phyloP scores from a whole-genome alignment of 768 basidiomycete species.

The Lyophyllum semitale region DNA sequence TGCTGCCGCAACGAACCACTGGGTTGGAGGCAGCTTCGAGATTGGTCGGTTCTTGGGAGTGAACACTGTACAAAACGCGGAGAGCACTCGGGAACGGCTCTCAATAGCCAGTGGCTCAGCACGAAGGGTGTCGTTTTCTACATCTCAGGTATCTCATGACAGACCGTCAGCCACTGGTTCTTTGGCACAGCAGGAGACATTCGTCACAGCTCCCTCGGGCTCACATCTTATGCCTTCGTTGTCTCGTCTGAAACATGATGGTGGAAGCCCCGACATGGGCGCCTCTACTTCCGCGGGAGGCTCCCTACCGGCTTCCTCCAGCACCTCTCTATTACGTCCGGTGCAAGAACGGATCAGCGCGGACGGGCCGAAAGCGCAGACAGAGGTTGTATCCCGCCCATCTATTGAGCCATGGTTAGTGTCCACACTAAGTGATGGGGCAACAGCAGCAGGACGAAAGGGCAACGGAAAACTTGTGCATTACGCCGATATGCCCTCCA shows the following conservation, averaged over 20 bases:
- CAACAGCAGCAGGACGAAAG: conserved; percentile 21
- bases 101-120: conserved; percentile 9
- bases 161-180: conserved; percentile 5
- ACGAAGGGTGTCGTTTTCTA: conserved; percentile 1
- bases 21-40: conserved; percentile 79
- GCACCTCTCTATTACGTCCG: conserved; percentile 18
- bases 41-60: conserved; percentile 77
- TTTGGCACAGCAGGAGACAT: conserved; percentile 21
- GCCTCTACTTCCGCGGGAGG: background rate
- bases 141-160: conserved; percentile 1
- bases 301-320: conserved; percentile 15
- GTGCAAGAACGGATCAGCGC: background rate
- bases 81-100: conserved; percentile 12
- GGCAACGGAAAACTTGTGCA: conserved; percentile 37
- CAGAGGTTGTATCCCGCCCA: conserved; percentile 19
- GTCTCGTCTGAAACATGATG: conserved; percentile 4
- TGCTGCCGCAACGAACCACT: conserved; percentile 33
- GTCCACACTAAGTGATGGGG: conserved; percentile 10
- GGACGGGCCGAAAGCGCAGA: conserved; percentile 12
- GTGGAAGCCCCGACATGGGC: conserved; percentile 2
- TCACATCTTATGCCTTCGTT: background rate
- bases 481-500: conserved; percentile 32
- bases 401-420: conserved; percentile 18
- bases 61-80: conserved; percentile 48
- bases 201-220: conserved; percentile 25